Evolutionary conservation across 257 asterid genomes (phyloP).

Genomic region (Asclepias syriaca): DNA sequence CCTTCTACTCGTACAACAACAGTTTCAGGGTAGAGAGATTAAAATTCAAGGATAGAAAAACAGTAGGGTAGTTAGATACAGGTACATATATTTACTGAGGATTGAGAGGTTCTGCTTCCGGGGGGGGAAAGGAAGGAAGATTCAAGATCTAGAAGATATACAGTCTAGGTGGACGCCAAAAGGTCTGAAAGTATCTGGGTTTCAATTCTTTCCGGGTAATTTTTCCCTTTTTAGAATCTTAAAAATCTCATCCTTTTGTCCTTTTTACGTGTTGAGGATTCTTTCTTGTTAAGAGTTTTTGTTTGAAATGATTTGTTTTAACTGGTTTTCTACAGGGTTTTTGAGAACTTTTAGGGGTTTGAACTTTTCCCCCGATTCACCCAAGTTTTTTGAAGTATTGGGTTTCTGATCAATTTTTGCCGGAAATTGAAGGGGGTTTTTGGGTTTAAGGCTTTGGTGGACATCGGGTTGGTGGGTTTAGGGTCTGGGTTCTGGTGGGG

Average conservation of each 20-base stretch:
- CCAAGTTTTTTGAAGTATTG: not conserved
- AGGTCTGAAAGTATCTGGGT: conserved; percentile 11
- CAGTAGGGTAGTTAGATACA: not conserved
- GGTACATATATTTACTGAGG: not conserved
- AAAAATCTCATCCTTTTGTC: not conserved
- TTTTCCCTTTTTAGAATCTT: conserved; percentile 16
- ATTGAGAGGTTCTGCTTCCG: not conserved
- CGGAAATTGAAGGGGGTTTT: conserved; percentile 2
- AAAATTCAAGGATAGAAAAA: not conserved
- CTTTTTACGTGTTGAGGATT: not conserved
- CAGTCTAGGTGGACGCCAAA: conserved; percentile 19
- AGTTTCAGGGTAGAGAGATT: not conserved
- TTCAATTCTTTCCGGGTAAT: conserved; percentile 23
- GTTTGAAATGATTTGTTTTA: conserved; percentile 10
- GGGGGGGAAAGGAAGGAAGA: conserved; percentile 18
- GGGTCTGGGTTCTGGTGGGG: conserved; percentile 11
- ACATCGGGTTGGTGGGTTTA: conserved; percentile 12
- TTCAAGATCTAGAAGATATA: conserved; percentile 37
- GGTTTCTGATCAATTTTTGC: not conserved
- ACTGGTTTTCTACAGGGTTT: not conserved
- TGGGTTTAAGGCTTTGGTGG: conserved; percentile 6
- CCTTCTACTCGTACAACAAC: not conserved
- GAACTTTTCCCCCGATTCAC: not conserved
- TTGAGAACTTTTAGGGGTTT: not conserved
- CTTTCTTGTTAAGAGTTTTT: not conserved